Percentiles rank a stretch among this genome's conserved stretches.
Evolutionary conservation across 1,284 basidiomycete genomes (phyloP).

Genomic region (Porodaedalea pini): DNA sequence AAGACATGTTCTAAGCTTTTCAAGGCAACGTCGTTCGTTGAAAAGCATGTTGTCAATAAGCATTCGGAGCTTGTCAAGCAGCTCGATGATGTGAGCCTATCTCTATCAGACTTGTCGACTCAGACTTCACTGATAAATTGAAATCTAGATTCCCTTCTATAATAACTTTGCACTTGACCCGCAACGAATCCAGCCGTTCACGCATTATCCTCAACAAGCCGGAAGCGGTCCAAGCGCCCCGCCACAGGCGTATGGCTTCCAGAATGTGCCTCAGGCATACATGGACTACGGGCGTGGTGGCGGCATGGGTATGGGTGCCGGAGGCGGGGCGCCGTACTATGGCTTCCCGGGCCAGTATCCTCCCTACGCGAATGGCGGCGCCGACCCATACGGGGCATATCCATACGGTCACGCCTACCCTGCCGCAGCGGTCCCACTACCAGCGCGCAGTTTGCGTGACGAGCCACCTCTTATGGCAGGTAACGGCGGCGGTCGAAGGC

Average conservation of each 20-base stretch:
- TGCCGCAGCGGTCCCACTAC: conserved; percentile 48
- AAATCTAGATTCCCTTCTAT: conserved; percentile 72
- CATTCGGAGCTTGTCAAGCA: conserved; percentile 76
- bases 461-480: conserved; percentile 20
- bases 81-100: conserved; percentile 64
- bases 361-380: conserved; percentile 44
- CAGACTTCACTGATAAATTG: conserved; percentile 26
- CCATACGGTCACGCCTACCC: conserved; percentile 26
- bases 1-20: conserved; percentile 93
- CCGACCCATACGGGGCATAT: conserved; percentile 41
- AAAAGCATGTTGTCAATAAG: conserved; percentile 91
- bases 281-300: conserved; percentile 41
- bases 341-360: conserved; percentile 29
- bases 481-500: conserved; percentile 37
- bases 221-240: conserved; percentile 66
- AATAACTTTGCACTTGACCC: conserved; percentile 94
- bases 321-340: conserved; percentile 12
- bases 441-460: conserved; percentile 32
- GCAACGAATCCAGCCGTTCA: conserved; percentile 83
- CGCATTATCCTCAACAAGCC: conserved; percentile 62
- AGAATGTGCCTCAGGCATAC: conserved; percentile 44
- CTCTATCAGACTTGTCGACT: conserved; percentile 7
- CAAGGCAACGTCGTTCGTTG: conserved; percentile 91
- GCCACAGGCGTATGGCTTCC: conserved; percentile 76
- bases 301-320: conserved; percentile 24